Evolutionary conservation across 192 early-diverging fungal species (phyloP).

Genomic region (Spizellomyces sp.): DNA sequence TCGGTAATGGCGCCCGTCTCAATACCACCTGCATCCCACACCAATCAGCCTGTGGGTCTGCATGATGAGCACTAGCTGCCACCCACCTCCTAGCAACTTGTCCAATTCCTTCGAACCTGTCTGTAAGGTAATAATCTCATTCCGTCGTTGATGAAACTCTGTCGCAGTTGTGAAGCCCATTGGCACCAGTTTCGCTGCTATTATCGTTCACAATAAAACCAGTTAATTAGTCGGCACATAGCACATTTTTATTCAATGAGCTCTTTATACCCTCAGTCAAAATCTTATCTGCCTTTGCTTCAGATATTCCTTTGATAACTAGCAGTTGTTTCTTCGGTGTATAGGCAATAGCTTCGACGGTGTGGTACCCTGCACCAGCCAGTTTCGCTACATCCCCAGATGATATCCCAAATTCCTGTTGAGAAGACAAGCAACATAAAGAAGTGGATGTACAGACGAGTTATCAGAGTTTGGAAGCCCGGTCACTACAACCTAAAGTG

Average conservation of each 20-base stretch:
- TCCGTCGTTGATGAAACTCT: conserved; percentile 81
- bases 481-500: not conserved
- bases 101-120: conserved; percentile 93
- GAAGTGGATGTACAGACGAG: not conserved
- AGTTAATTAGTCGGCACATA: conserved; percentile 14
- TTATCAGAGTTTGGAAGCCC: not conserved
- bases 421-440: not conserved
- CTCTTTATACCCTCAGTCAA: conserved; percentile 58
- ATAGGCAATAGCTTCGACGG: conserved; percentile 91
- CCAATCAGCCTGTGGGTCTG: not conserved
- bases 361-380: conserved; percentile 81
- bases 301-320: conserved; percentile 91
- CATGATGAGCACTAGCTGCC: conserved; percentile 12
- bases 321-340: conserved; percentile 87
- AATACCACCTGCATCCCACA: conserved; percentile 66
- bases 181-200: conserved; percentile 87
- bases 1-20: conserved; percentile 98
- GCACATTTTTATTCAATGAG: not conserved
- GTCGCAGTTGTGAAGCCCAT: conserved; percentile 96
- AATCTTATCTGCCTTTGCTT: conserved; percentile 95
- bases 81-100: conserved; percentile 80
- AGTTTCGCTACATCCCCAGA: conserved; percentile 61
- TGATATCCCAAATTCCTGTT: conserved; percentile 48
- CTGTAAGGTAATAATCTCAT: conserved; percentile 78
- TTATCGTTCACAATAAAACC: not conserved